Evolutionary conservation across 768 basidiomycete genomes (phyloP).

Genomic region (Dioszegia aurantiaca): DNA sequence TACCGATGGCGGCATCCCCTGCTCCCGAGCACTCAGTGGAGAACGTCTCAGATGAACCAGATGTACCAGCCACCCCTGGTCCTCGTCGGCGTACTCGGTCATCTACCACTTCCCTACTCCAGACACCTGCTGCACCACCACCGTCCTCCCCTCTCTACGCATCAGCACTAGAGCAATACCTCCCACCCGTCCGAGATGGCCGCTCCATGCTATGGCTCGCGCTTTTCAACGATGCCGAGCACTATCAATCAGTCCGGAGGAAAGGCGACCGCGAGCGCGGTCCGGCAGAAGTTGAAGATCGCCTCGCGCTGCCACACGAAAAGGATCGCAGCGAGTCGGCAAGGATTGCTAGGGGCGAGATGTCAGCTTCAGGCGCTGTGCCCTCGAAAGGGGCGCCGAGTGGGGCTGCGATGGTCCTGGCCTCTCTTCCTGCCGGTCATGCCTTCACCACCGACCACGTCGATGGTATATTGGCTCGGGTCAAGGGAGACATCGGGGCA

Average conservation of each 20-base stretch:
- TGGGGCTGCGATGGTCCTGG: constrained; percentile 14
- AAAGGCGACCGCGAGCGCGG: constrained; percentile 38
- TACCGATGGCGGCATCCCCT: background rate
- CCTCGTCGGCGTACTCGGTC: constrained; percentile 22
- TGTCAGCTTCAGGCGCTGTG: background rate
- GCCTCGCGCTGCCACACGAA: constrained; percentile 35
- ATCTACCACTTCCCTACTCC: constrained; percentile 19
- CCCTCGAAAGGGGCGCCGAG: background rate
- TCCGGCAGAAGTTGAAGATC: constrained; percentile 41
- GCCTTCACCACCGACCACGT: constrained; percentile 18
- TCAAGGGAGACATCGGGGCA: constrained; percentile 33
- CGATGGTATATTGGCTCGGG: constrained; percentile 19
- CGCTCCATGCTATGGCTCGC: constrained; percentile 45
- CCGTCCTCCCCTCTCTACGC: constrained; percentile 27
- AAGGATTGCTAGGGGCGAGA: constrained; percentile 11
- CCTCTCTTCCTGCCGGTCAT: constrained; percentile 30
- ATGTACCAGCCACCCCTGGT: background rate
- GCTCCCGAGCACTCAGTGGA: background rate
- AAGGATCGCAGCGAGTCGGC: constrained; percentile 21
- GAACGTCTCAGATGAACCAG: background rate
- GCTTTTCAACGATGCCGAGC: constrained; percentile 42
- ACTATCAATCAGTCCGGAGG: constrained; percentile 36
- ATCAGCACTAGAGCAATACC: constrained; percentile 26
- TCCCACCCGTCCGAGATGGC: constrained; percentile 29
- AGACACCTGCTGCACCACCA: constrained; percentile 23